Evolutionary conservation across 2,329 filamentous ascomycete species (phyloP).

Genomic region (Ophiocordyceps australis): DNA sequence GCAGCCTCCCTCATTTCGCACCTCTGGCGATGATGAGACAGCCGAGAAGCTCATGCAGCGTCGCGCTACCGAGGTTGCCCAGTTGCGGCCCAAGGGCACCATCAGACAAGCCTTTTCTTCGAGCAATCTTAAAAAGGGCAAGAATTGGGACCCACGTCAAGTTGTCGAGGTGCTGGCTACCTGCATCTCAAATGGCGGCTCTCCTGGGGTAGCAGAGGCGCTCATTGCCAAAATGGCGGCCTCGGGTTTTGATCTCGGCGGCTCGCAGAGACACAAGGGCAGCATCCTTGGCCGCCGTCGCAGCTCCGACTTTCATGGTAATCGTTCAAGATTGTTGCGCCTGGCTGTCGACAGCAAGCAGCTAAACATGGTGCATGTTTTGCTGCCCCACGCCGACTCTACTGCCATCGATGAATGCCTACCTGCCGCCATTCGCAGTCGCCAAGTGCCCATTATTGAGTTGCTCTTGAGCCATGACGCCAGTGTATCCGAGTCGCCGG

Average conservation of each 20-base stretch:
- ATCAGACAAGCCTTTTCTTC: slow-evolving; percentile 20
- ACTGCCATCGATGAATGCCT: slow-evolving; percentile 29
- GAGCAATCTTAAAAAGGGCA: slow-evolving; percentile 22
- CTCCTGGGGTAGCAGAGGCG: slow-evolving; percentile 36
- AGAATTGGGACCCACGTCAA: slow-evolving; percentile 32
- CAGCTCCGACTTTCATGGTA: slow-evolving; percentile 27
- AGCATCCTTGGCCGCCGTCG: slow-evolving; percentile 27
- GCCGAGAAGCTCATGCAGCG: slow-evolving; percentile 37
- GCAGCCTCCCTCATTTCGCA: slow-evolving; percentile 22
- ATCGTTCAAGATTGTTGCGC: slow-evolving; percentile 30
- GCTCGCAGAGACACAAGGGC: slow-evolving; percentile 26
- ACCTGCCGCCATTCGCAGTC: slow-evolving; percentile 25
- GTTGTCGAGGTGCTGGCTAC: slow-evolving; percentile 30
- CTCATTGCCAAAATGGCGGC: slow-evolving; percentile 29
- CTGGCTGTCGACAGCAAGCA: slow-evolving; percentile 31
- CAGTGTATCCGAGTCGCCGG: slow-evolving; percentile 23
- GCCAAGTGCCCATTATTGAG: slow-evolving; percentile 23
- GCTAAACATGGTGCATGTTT: slow-evolving; percentile 31
- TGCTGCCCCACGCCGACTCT: slow-evolving; percentile 33
- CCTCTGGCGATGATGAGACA: slow-evolving; percentile 26
- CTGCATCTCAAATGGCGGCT: slow-evolving; percentile 28
- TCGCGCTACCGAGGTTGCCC: slow-evolving; percentile 17
- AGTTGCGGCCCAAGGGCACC: slow-evolving; percentile 17
- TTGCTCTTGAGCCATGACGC: slow-evolving; percentile 33
- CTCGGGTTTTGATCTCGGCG: slow-evolving; percentile 31